Evolutionary conservation across 2,329 filamentous ascomycete genomes (phyloP), one percentile per base, ranked within the genome.

Genomic region (Fusarium graminum): DNA sequence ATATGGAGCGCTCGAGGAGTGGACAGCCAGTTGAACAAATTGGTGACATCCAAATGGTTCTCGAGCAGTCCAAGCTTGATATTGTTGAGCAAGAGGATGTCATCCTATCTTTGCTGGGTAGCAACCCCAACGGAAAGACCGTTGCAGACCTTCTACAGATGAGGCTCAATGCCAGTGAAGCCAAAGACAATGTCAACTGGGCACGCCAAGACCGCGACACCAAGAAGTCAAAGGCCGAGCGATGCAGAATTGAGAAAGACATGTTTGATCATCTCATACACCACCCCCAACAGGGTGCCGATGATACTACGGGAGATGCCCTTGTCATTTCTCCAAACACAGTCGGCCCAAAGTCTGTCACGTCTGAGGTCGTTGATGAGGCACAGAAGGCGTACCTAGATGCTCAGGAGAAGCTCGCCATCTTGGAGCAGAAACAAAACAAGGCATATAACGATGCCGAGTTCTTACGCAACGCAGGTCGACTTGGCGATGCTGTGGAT

Each of bases 231-330:
- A 42, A 22, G 7, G 8, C 30, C 4, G 52, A 55, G 22, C 52
- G 38, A 9, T 42, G 29, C 13, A 41, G 25, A n/a, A 55, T 55
- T 36, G 52, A 55, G 6, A 55, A 52, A 4, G n/a, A 42, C 4
- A 55, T 55, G 52, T 55, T 55, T 14, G 52, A 55, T n/a, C 36
- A 50, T 29, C 45, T 51, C 1, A 41, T 50, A 19, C 14, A 7
- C 7, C 45, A 45, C 10, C 34, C 52, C 1, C 45, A 52, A 2
- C 29, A 52, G 1, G 25, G 41, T 1, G 39, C 39, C 9, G 8
- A 26, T 4, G 22, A 36, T 1, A 16, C 8, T 4, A 7, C 6
- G 3, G 6, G 34, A 8, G 36, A 36, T 14, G 8, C 12, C n/a
- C 30, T 7, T 13, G 6, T 4, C 13, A 3, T 7, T 32, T 16